Evolutionary conservation across 495 filamentous ascomycete genomes (phyloP).

Genomic region (Penicillium bialowiezense): DNA sequence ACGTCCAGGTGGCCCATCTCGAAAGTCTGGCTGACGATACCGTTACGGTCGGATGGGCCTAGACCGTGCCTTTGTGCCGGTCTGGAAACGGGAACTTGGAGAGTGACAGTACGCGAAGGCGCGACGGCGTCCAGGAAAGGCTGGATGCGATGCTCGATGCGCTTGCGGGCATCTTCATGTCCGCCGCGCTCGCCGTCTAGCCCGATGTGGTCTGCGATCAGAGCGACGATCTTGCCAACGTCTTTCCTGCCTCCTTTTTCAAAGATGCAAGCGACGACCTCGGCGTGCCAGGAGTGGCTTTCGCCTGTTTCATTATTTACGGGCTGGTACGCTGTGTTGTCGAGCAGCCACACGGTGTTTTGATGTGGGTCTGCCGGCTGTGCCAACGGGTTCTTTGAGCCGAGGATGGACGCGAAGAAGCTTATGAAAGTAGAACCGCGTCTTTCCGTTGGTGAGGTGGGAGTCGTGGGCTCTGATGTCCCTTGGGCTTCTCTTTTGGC

Average conservation of each 20-base stretch:
- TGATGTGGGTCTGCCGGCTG: slow-evolving; percentile 40
- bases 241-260: slow-evolving; percentile 62
- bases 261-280: slow-evolving; percentile 80
- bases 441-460: slow-evolving; percentile 11
- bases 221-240: slow-evolving; percentile 62
- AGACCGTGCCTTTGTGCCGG: slow-evolving; percentile 48
- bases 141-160: slow-evolving; percentile 65
- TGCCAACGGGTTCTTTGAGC: slow-evolving; percentile 26
- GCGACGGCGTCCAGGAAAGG: slow-evolving; percentile 75
- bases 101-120: slow-evolving; percentile 60
- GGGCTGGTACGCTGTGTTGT: slow-evolving; percentile 78
- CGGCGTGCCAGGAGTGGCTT: slow-evolving; percentile 63
- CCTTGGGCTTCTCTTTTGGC: background rate
- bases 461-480: background rate
- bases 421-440: slow-evolving; percentile 30
- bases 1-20: slow-evolving; percentile 30
- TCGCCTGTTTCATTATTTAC: slow-evolving; percentile 19
- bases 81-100: slow-evolving; percentile 50
- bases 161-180: slow-evolving; percentile 55
- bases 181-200: slow-evolving; percentile 59
- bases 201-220: slow-evolving; percentile 68
- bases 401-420: slow-evolving; percentile 27
- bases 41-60: slow-evolving; percentile 67
- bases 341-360: slow-evolving; percentile 82
- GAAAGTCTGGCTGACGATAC: slow-evolving; percentile 62